Conservation (phyloP, 768 basidiomycete species). For the Albatrellus ellisii region DNA sequence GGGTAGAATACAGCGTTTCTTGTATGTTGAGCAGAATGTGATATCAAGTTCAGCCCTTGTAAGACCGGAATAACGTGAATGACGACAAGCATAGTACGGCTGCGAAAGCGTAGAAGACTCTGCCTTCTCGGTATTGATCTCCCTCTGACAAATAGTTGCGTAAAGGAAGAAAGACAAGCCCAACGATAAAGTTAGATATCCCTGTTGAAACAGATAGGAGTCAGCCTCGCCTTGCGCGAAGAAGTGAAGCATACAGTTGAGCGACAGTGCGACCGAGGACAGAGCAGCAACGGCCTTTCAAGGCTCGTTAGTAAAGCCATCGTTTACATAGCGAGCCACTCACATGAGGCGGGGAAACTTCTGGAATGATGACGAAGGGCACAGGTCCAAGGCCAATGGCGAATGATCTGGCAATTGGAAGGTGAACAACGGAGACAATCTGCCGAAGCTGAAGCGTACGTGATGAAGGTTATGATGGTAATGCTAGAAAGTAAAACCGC, state of each 20-base stretch:
- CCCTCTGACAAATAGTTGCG: slow-evolving; percentile 60
- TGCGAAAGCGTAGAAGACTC: slow-evolving; percentile 82
- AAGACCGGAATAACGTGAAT: slow-evolving; percentile 18
- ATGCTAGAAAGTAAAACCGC: slow-evolving; percentile 51
- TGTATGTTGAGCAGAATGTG: too few relatives aligned
- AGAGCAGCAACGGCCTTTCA: slow-evolving; percentile 18
- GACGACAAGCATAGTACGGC: slow-evolving; percentile 29
- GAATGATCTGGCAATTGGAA: slow-evolving; percentile 46
- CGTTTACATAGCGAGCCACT: slow-evolving; percentile 17
- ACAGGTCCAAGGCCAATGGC: slow-evolving; percentile 85
- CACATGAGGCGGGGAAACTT: slow-evolving; percentile 73
- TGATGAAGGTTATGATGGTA: slow-evolving; percentile 69
- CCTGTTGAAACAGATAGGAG: slow-evolving; percentile 32
- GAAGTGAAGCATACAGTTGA: slow-evolving; percentile 12
- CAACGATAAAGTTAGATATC: slow-evolving; percentile 77
- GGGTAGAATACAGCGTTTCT: too few relatives aligned
- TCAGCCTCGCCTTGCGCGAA: background rate
- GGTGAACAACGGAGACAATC: too few relatives aligned
- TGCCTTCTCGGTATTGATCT: slow-evolving; percentile 52
- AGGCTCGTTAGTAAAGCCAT: background rate
- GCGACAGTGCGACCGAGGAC: slow-evolving; percentile 18
- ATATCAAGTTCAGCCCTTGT: slow-evolving; percentile 4
- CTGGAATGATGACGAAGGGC: slow-evolving; percentile 87
- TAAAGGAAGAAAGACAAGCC: slow-evolving; percentile 74
- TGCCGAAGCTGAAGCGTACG: slow-evolving; percentile 28